Conservation (phyloP, 148 eudicot species). For the Mesembryanthemum crystallinum region DNA sequence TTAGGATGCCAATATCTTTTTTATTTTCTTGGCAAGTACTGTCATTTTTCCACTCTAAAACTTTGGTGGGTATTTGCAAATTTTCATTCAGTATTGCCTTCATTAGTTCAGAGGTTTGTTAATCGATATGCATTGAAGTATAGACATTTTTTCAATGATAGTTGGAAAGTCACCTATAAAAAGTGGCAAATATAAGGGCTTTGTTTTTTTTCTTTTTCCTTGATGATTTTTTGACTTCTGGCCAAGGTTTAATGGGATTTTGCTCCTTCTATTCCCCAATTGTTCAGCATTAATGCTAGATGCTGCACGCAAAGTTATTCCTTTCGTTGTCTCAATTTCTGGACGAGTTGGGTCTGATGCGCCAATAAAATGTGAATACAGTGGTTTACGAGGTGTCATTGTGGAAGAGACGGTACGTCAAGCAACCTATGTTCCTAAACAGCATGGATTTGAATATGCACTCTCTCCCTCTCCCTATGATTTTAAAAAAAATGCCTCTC, state of each 20-base stretch:
- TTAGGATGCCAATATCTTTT: not conserved
- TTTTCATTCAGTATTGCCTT: not conserved
- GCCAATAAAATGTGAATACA: constrained; percentile 80
- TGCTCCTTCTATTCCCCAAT: constrained; percentile 1
- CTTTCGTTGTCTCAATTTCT: constrained; percentile 79
- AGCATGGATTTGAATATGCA: not conserved
- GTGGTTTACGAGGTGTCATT: constrained; percentile 89
- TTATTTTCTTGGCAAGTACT: not conserved
- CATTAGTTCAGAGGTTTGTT: no score
- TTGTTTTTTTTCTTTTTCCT: not conserved
- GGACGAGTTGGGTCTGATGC: constrained; percentile 95
- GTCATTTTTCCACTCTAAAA: not conserved
- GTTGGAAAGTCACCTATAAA: not conserved
- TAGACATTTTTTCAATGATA: not conserved
- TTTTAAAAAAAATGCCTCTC: no score
- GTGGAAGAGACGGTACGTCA: constrained; percentile 80
- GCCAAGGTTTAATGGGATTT: constrained; percentile 7
- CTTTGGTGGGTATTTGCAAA: not conserved
- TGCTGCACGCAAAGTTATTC: constrained; percentile 72
- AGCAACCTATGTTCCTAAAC: constrained; percentile 2
- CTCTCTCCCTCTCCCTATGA: no score
- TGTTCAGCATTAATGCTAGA: constrained; percentile 77
- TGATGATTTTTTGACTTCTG: not conserved
- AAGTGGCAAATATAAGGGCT: not conserved
- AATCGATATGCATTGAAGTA: not conserved